Conservation (phyloP, 2,329 filamentous ascomycete species). For the Sphaerostilbella broomeana region DNA sequence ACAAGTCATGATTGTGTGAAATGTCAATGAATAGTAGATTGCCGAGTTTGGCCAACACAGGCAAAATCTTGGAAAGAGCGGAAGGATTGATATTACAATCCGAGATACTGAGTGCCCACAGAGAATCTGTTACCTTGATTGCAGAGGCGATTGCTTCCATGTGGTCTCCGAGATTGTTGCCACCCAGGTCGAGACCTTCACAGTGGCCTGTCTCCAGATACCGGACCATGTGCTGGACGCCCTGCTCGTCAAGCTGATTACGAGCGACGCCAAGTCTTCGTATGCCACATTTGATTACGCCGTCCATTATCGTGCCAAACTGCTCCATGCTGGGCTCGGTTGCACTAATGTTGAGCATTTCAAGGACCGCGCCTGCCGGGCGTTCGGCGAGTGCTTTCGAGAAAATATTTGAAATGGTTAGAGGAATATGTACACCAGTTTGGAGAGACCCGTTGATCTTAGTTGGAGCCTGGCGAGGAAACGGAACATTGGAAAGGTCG, state of each 20-base stretch:
- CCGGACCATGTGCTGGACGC: constrained; percentile 66
- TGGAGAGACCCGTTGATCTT: constrained; percentile 25
- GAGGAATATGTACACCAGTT: constrained; percentile 29
- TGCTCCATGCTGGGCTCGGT: constrained; percentile 66
- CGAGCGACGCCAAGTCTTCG: constrained; percentile 75
- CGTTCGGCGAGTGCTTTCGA: constrained; percentile 71
- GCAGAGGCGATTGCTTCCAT: constrained; percentile 47
- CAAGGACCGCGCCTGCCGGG: constrained; percentile 66
- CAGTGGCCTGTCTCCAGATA: constrained; percentile 74
- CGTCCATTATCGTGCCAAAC: constrained; percentile 72
- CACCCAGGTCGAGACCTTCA: constrained; percentile 81
- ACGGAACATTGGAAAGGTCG: constrained; percentile 78
- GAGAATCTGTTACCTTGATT: constrained; percentile 46
- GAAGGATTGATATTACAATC: constrained; percentile 74
- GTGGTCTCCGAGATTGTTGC: constrained; percentile 63
- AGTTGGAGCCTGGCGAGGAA: constrained; percentile 46
- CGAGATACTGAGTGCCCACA: constrained; percentile 80
- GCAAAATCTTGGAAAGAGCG: constrained; percentile 68
- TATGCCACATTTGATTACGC: constrained; percentile 70
- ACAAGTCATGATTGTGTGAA: constrained; percentile 80
- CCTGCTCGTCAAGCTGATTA: constrained; percentile 68
- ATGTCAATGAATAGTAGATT: constrained; percentile 85
- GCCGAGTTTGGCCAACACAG: constrained; percentile 60
- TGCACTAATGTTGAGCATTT: constrained; percentile 77
- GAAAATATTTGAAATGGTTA: constrained; percentile 52